These are phyloP conservation scores for Tilletia indica DNA, from an alignment of 1,284 basidiomycete species.

Conservation along the genomic window DNA sequence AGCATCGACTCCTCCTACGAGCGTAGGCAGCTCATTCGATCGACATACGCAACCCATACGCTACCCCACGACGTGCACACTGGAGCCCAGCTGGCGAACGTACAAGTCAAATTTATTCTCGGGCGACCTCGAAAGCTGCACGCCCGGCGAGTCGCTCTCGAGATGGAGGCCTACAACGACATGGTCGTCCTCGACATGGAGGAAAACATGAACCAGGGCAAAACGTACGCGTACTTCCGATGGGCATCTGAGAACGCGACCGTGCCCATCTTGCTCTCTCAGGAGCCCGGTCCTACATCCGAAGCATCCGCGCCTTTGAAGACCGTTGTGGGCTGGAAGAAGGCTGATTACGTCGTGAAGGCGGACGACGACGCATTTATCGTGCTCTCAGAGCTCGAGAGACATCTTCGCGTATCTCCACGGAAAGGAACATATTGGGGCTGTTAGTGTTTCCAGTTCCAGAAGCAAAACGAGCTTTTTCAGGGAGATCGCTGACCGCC, in stretches of 20 bases:
- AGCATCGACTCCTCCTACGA: slow-evolving; percentile 75
- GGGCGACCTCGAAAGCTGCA: slow-evolving; percentile 78
- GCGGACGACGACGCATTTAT: slow-evolving; percentile 54
- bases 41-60: slow-evolving; percentile 79
- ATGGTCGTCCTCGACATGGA: slow-evolving; percentile 77
- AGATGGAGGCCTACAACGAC: slow-evolving; percentile 91
- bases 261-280: slow-evolving; percentile 65
- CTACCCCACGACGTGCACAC: slow-evolving; percentile 50
- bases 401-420: slow-evolving; percentile 50
- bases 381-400: slow-evolving; percentile 51
- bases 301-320: background rate
- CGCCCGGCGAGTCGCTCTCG: slow-evolving; percentile 76
- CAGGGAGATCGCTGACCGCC: background rate
- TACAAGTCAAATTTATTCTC: slow-evolving; percentile 85
- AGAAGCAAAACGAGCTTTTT: background rate
- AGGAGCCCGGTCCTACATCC: background rate
- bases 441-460: slow-evolving; percentile 27
- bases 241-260: slow-evolving; percentile 89
- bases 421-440: slow-evolving; percentile 53
- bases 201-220: slow-evolving; percentile 91
- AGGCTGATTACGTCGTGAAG: slow-evolving; percentile 54
- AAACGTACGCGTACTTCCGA: slow-evolving; percentile 75
- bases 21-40: slow-evolving; percentile 81
- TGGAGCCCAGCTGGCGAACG: slow-evolving; percentile 63
- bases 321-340: slow-evolving; percentile 48